These are phyloP conservation scores for Calonectria hongkongensis DNA, from an alignment of 2,329 filamentous ascomycete species.

Conservation along the genomic window DNA sequence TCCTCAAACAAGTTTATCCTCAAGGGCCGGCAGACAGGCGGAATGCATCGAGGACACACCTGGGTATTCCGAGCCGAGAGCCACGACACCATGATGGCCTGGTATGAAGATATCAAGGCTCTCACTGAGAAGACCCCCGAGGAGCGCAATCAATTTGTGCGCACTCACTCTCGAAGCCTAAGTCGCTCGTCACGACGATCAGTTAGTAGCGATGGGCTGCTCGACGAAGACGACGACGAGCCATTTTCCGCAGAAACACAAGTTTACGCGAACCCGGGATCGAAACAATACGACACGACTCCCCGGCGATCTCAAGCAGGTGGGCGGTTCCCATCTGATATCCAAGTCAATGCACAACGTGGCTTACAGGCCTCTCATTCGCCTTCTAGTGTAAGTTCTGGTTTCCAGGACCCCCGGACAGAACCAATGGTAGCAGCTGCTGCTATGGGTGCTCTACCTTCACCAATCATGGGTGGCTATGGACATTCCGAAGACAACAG, in stretches of 20 bases:
- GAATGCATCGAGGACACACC: slow-evolving; percentile 88
- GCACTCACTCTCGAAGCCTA: slow-evolving; percentile 85
- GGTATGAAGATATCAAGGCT: slow-evolving; percentile 94
- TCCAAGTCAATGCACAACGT: slow-evolving; percentile 86
- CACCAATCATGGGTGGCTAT: slow-evolving; percentile 53
- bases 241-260: slow-evolving; percentile 74
- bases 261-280: slow-evolving; percentile 66
- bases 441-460: slow-evolving; percentile 70
- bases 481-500: slow-evolving; percentile 59
- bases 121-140: slow-evolving; percentile 92
- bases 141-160: slow-evolving; percentile 91
- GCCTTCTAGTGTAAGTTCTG: slow-evolving; percentile 88
- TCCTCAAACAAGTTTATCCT: slow-evolving; percentile 98
- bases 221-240: slow-evolving; percentile 83
- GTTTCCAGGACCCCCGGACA: slow-evolving; percentile 63
- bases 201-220: slow-evolving; percentile 84
- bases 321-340: slow-evolving; percentile 96
- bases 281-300: slow-evolving; percentile 69
- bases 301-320: slow-evolving; percentile 88
- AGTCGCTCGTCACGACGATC: slow-evolving; percentile 80
- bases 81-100: slow-evolving; percentile 97
- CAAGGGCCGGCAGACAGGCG: slow-evolving; percentile 94
- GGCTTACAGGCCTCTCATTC: slow-evolving; percentile 87
- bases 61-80: slow-evolving; percentile 84
- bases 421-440: slow-evolving; percentile 77